These are phyloP conservation scores for Neurospora pannonica DNA, from an alignment of 495 filamentous ascomycete species.

Conservation along the genomic window DNA sequence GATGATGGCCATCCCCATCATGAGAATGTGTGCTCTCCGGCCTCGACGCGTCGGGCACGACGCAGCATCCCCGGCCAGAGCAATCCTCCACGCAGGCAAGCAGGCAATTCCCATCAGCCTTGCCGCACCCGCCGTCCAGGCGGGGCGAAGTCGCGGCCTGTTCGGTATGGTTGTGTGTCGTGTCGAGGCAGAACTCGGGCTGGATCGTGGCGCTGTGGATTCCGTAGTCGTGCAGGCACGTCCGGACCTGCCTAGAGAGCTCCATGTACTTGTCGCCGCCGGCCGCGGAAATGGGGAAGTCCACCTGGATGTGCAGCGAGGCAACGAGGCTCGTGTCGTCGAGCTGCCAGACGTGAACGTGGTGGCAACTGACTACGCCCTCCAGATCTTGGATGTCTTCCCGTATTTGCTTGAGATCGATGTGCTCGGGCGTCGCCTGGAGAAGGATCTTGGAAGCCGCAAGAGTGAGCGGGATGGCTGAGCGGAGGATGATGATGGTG, in stretches of 20 bases:
- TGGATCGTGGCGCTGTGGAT: conserved; percentile 98
- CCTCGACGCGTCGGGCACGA: conserved; percentile 8
- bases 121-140: conserved; percentile 38
- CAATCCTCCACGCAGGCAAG: conserved; percentile 84
- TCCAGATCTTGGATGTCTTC: conserved; percentile 77
- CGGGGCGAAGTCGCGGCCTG: conserved; percentile 20
- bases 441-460: conserved; percentile 90
- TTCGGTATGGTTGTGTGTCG: conserved; percentile 26
- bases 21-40: conserved; percentile 19
- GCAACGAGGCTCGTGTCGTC: conserved; percentile 89
- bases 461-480: conserved; percentile 84
- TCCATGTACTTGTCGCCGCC: conserved; percentile 80
- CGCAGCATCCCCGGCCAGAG: conserved; percentile 63
- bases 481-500: conserved; percentile 85
- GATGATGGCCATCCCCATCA: conserved; percentile 5
- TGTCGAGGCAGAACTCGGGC: conserved; percentile 75
- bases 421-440: conserved; percentile 80
- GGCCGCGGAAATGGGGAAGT: conserved; percentile 57
- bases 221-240: conserved; percentile 86
- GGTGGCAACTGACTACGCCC: conserved; percentile 81
- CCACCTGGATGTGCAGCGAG: conserved; percentile 83
- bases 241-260: conserved; percentile 66
- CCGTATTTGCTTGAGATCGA: conserved; percentile 83
- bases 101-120: conserved; percentile 55
- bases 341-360: conserved; percentile 96